Percentiles rank a stretch among this genome's conserved stretches.
These are phyloP conservation scores for Aegilops speltoides DNA, from an alignment of 176 grass and related monocot genomes.

Conservation along the genomic window DNA sequence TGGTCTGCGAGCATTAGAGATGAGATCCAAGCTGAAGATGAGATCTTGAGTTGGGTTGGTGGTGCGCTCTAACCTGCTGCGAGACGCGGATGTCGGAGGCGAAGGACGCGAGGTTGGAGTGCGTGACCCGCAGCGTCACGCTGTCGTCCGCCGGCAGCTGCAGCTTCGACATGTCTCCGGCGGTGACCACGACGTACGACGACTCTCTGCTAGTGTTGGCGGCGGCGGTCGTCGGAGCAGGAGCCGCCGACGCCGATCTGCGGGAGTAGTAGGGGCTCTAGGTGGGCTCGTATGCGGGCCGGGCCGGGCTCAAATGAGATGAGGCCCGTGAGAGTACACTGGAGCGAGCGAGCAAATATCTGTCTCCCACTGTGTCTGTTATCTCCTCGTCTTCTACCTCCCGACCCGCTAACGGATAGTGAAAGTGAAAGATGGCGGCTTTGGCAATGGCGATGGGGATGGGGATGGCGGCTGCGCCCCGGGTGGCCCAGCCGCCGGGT, in stretches of 20 bases:
- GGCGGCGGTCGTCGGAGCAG: not conserved
- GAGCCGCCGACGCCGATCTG: not conserved
- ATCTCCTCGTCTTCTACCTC: not conserved
- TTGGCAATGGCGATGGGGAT: constrained; percentile 22
- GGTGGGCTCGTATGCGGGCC: not conserved
- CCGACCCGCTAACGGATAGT: not conserved
- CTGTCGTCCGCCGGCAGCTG: constrained; percentile 74
- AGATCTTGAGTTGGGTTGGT: not conserved
- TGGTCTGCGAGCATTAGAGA: constrained; percentile 37
- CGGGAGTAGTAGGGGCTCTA: not conserved
- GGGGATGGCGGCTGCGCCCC: not conserved
- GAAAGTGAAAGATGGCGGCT: constrained; percentile 8
- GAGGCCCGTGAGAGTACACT: not conserved
- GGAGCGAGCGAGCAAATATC: not conserved
- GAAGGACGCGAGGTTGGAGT: constrained; percentile 87
- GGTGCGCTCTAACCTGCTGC: constrained; percentile 30
- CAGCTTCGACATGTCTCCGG: constrained; percentile 49
- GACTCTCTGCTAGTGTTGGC: not conserved
- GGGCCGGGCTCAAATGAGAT: not conserved
- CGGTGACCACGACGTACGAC: not conserved
- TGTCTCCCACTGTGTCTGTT: not conserved
- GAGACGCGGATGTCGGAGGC: constrained; percentile 80
- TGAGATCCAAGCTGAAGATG: too few relatives aligned
- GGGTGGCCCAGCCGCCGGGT: not conserved
- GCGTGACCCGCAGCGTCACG: constrained; percentile 66